Evolutionary conservation across 257 asterid species (phyloP).

Genomic region (Solanum infundibuliforme): DNA sequence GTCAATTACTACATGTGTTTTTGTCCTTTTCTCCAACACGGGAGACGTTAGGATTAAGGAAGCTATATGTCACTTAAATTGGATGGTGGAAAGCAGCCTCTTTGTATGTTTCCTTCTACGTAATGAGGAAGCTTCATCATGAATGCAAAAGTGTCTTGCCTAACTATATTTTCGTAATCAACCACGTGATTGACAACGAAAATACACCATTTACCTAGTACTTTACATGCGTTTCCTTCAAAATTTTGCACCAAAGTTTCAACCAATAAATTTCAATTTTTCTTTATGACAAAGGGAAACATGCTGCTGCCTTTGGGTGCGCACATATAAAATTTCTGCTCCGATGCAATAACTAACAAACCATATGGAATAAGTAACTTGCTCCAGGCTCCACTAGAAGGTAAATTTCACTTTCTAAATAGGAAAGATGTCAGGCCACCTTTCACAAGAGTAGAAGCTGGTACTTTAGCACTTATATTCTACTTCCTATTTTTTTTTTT

Average conservation of each 20-base stretch:
- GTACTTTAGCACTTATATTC: too few relatives aligned
- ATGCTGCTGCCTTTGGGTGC: too few relatives aligned
- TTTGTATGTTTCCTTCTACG: not conserved
- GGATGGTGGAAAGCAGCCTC: not conserved
- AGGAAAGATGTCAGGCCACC: too few relatives aligned
- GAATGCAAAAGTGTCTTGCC: not conserved
- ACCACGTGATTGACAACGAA: not conserved
- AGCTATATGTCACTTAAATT: not conserved
- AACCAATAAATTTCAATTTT: not conserved
- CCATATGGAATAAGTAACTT: too few relatives aligned
- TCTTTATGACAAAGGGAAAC: too few relatives aligned
- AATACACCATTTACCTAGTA: not conserved
- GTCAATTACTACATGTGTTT: not conserved
- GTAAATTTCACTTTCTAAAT: too few relatives aligned
- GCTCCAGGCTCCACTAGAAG: too few relatives aligned
- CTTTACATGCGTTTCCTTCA: not conserved
- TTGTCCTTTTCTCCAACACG: not conserved
- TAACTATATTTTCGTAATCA: not conserved
- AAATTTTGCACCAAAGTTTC: not conserved
- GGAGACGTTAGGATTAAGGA: not conserved
- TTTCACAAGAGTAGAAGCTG: too few relatives aligned
- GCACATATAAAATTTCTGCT: too few relatives aligned
- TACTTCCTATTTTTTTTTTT: too few relatives aligned
- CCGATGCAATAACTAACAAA: too few relatives aligned
- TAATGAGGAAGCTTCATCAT: not conserved